phyloP scores from a whole-genome alignment of 305 asterid species.

The Fraxinus velutina region DNA sequence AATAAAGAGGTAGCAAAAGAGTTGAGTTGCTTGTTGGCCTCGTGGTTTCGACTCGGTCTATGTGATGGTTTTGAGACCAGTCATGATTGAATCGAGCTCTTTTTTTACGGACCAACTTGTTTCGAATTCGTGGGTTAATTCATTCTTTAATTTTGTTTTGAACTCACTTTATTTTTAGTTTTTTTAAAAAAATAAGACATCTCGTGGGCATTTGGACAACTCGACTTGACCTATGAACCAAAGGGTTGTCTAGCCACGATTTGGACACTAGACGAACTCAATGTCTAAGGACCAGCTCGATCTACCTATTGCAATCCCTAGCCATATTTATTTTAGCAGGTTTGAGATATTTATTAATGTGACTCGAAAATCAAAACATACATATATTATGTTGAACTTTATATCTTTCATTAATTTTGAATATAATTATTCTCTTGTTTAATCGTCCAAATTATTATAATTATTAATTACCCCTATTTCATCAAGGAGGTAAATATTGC shows the following conservation, averaged over 20 bases:
- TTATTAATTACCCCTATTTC: not conserved
- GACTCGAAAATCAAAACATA: not conserved
- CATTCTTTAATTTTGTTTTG: not conserved
- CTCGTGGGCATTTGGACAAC: not conserved
- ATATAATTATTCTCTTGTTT: not conserved
- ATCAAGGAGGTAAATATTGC: not conserved
- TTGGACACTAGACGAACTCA: not conserved
- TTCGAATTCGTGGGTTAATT: not conserved
- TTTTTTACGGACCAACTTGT: not conserved
- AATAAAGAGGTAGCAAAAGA: not conserved
- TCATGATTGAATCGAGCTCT: not conserved
- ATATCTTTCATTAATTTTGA: not conserved
- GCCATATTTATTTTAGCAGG: not conserved
- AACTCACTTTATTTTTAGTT: not conserved
- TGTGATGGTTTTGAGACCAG: not conserved
- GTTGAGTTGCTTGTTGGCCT: not conserved
- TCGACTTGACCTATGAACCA: not conserved
- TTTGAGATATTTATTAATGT: not conserved
- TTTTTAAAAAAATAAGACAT: not conserved
- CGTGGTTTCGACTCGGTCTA: not conserved
- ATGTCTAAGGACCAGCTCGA: not conserved
- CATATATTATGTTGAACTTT: not conserved
- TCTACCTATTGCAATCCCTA: not conserved
- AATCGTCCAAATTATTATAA: not conserved
- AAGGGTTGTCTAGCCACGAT: not conserved